These are phyloP conservation scores for Nemania sp. DNA, from an alignment of 2,329 filamentous ascomycete species.

Conservation along the genomic window DNA sequence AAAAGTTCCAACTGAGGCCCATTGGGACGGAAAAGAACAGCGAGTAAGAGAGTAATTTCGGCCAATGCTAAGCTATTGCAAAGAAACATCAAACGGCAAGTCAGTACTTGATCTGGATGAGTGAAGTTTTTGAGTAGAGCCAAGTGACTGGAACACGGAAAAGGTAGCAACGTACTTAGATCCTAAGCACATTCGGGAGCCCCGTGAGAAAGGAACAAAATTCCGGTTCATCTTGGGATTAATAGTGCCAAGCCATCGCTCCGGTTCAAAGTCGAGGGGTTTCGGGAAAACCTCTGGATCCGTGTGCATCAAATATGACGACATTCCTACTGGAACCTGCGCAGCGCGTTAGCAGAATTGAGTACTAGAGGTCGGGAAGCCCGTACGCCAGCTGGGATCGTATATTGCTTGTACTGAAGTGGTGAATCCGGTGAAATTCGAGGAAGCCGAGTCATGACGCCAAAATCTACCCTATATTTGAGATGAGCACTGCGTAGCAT, in stretches of 20 bases:
- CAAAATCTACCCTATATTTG: conserved; percentile 17
- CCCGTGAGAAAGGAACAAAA: conserved; percentile 25
- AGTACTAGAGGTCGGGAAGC: background rate
- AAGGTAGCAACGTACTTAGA: conserved; percentile 15
- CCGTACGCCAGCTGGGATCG: conserved; percentile 26
- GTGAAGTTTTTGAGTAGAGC: background rate
- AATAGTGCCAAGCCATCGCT: conserved; percentile 26
- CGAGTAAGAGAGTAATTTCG: conserved; percentile 22
- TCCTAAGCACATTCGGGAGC: conserved; percentile 26
- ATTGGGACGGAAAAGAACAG: conserved; percentile 24
- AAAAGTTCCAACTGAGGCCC: conserved; percentile 20
- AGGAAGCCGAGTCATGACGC: conserved; percentile 28
- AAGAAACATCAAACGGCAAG: background rate
- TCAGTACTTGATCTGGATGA: background rate
- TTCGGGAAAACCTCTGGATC: conserved; percentile 31
- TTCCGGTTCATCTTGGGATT: conserved; percentile 23
- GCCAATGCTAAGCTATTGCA: conserved; percentile 20
- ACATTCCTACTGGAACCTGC: conserved; percentile 32
- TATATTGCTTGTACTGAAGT: conserved; percentile 28
- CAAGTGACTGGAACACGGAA: background rate
- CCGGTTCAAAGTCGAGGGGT: conserved; percentile 30
- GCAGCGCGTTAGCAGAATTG: conserved; percentile 3
- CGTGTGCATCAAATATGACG: conserved; percentile 30
- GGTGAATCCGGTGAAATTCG: conserved; percentile 28
- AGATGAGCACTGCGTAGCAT: background rate